Base-by-base conservation (phyloP, 805 yeast species). In the Trichomonascus vanleenenianus region DNA sequence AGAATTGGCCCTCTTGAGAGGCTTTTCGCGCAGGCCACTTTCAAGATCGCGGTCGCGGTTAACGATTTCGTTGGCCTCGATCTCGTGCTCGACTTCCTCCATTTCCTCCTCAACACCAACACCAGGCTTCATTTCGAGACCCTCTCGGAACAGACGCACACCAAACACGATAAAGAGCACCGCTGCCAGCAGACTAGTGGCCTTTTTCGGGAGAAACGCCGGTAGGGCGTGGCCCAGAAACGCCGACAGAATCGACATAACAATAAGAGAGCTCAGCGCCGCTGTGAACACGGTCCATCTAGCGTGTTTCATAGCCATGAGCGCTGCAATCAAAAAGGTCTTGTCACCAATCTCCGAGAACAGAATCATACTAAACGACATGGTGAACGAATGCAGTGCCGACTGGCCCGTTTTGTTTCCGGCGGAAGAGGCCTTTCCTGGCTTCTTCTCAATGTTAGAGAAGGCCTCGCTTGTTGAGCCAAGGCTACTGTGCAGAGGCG, bases 261-360 rank as follows among this genome's bases (percentile, higher is more conserved):
- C 63, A 2, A 79, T 85, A 57, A 93, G 73, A 1, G 97, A 87
- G 11, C 83, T 62, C 53, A 87, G 86, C 2, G 96, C 93, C 12
- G 96, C 81, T 7, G 86, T 71, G 62, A 93, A 91, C n/a, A 93
- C 97, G 40, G 86, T 72, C 58, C 75, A 57, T 57, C 94, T 75
- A 15, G 89, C 78, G 65, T 88, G 82, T 61, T 86, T 85, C 97
- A 93, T 93, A 27, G 97, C 96, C 96, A 93, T 89, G 53, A 93
- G 72, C 1, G 97, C 97, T 31, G 98, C 97, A 56, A 93, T 87
- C 53, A 93, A 74, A 61, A 93, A 93, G 0, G 99, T 93, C 68
- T 93, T 93, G 64, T 93, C 99, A 49, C 98, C 98, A 48, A 93
- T 83, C 65, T 93, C 99, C 25, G 95, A 85, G n/a, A 88, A 85